These are phyloP conservation scores for Epithemia pelagica DNA, from an alignment of 108 stramenopile species.

Conservation along the genomic window DNA sequence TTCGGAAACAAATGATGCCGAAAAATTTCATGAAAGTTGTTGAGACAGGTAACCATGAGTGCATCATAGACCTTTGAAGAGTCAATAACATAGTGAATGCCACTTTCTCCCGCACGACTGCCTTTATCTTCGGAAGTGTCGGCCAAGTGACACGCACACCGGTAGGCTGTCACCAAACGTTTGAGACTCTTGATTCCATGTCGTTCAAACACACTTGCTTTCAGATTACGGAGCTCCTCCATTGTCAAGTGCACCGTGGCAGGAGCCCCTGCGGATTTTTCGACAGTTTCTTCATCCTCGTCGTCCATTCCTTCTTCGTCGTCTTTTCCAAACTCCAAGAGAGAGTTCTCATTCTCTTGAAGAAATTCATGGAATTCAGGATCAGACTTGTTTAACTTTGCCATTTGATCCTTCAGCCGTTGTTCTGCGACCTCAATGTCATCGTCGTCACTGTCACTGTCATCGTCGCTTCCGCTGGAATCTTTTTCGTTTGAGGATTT, in stretches of 20 bases:
- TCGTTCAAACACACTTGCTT: constrained; percentile 57
- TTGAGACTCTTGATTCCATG: constrained; percentile 72
- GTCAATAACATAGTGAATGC: constrained; percentile 46
- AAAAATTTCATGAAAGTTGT: constrained; percentile 63
- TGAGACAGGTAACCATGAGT: constrained; percentile 64
- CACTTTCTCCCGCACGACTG: background rate
- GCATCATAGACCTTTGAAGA: constrained; percentile 69
- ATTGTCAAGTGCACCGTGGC: constrained; percentile 36
- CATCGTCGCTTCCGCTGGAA: constrained; percentile 17
- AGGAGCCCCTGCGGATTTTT: constrained; percentile 8
- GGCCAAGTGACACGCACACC: constrained; percentile 72
- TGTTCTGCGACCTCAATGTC: constrained; percentile 64
- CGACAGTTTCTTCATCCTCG: constrained; percentile 26
- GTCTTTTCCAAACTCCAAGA: constrained; percentile 67
- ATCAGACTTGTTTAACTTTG: constrained; percentile 64
- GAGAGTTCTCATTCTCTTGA: constrained; percentile 68
- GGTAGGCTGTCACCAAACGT: constrained; percentile 65
- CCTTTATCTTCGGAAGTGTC: constrained; percentile 26
- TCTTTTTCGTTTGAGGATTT: background rate
- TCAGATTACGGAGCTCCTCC: constrained; percentile 36
- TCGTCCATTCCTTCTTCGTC: constrained; percentile 36
- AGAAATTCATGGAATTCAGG: constrained; percentile 89
- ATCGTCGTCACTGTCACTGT: constrained; percentile 64
- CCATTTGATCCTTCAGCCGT: constrained; percentile 72
- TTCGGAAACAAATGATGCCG: constrained; percentile 49